Conservation (phyloP, 768 basidiomycete genomes). For the Lyophyllum atratum region DNA sequence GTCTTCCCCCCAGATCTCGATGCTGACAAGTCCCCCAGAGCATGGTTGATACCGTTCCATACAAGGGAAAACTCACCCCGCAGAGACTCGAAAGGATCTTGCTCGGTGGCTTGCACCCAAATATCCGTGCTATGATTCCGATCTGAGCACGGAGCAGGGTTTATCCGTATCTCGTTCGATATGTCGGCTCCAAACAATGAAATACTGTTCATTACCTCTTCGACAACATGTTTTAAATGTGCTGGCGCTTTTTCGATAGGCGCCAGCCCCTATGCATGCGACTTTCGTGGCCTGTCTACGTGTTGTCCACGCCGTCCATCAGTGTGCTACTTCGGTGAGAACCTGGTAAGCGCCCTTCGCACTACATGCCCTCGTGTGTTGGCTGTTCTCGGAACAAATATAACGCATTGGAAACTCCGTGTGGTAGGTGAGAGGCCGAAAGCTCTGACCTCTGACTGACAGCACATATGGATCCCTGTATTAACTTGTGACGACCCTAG, state of each 20-base stretch:
- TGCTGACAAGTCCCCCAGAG: constrained; percentile 17
- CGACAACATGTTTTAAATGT: not conserved
- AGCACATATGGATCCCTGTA: not conserved
- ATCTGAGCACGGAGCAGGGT: not conserved
- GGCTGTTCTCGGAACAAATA: not conserved
- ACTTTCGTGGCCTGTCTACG: not conserved
- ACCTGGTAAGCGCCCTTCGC: not conserved
- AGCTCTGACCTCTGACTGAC: not conserved
- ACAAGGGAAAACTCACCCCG: constrained; percentile 26
- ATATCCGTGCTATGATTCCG: constrained; percentile 25
- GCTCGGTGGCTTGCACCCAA: constrained; percentile 34
- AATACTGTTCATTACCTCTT: not conserved
- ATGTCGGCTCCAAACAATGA: not conserved
- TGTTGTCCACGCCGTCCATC: not conserved
- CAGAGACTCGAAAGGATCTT: constrained; percentile 31
- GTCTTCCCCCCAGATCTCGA: no score
- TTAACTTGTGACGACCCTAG: not conserved
- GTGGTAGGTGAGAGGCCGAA: not conserved
- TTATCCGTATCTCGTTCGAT: not conserved
- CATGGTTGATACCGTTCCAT: constrained; percentile 34
- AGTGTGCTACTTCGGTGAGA: not conserved
- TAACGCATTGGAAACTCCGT: not conserved
- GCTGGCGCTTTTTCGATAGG: not conserved
- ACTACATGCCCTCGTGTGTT: not conserved
- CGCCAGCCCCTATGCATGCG: not conserved